These are phyloP conservation scores for Fusarium bulbicola DNA, from an alignment of 2,329 filamentous ascomycete species.

Conservation along the genomic window DNA sequence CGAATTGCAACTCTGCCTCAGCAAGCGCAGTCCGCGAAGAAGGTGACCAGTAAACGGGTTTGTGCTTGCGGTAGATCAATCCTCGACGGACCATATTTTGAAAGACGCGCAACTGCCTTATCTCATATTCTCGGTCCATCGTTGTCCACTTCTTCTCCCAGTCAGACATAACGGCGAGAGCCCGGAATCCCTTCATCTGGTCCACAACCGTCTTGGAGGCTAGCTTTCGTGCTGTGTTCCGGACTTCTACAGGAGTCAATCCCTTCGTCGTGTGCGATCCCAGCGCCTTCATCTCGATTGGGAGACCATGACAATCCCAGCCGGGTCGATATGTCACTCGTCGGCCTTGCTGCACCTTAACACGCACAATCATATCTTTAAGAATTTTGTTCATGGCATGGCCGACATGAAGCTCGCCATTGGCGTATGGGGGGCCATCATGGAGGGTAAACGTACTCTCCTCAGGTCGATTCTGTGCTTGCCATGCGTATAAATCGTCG, in stretches of 20 bases:
- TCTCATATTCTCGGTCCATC: constrained; percentile 80
- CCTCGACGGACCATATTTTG: constrained; percentile 77
- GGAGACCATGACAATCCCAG: constrained; percentile 98
- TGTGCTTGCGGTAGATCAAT: constrained; percentile 79
- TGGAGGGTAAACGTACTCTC: constrained; percentile 80
- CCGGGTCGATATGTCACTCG: constrained; percentile 86
- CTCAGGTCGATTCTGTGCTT: constrained; percentile 66
- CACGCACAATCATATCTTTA: constrained; percentile 90
- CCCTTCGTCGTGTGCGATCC: constrained; percentile 59
- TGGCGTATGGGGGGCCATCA: constrained; percentile 97
- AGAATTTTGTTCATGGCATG: constrained; percentile 97
- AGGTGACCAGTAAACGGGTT: constrained; percentile 88
- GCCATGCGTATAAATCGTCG: constrained; percentile 91
- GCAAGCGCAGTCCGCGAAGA: constrained; percentile 82
- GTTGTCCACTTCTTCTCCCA: constrained; percentile 82
- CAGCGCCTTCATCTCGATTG: constrained; percentile 95
- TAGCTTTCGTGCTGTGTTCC: constrained; percentile 70
- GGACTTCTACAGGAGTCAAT: constrained; percentile 66
- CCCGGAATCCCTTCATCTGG: constrained; percentile 78
- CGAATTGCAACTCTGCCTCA: constrained; percentile 86
- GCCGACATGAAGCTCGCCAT: constrained; percentile 89
- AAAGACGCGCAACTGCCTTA: constrained; percentile 78
- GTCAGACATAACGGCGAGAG: constrained; percentile 82
- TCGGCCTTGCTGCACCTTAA: constrained; percentile 76
- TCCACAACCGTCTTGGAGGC: constrained; percentile 74